Conservation (phyloP, 2,329 filamentous ascomycete species). For the Cylindrodendrum hubeiense region DNA sequence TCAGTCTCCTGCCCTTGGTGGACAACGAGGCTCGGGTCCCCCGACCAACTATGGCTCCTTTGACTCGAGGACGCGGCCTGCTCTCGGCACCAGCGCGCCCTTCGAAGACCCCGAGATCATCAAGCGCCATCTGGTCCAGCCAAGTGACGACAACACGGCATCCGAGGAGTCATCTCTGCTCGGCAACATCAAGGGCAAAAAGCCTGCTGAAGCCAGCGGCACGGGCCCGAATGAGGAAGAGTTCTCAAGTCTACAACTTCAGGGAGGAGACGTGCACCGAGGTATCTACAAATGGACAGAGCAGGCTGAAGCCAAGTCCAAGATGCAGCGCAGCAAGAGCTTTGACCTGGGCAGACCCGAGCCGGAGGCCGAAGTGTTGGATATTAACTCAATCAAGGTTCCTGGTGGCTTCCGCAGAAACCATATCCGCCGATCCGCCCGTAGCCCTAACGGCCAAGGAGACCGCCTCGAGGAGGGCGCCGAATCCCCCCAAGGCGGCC, state of each 20-base stretch:
- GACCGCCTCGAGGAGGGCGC: slow-evolving; percentile 49
- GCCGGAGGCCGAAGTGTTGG: slow-evolving; percentile 82
- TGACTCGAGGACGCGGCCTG: slow-evolving; percentile 73
- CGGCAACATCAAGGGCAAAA: slow-evolving; percentile 66
- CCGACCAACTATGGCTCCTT: slow-evolving; percentile 89
- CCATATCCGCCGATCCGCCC: slow-evolving; percentile 82
- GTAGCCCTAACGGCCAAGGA: slow-evolving; percentile 63
- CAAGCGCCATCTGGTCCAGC: slow-evolving; percentile 86
- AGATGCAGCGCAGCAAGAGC: slow-evolving; percentile 85
- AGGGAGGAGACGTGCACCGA: slow-evolving; percentile 93
- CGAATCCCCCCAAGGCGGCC: slow-evolving; percentile 48
- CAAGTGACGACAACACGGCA: slow-evolving; percentile 61
- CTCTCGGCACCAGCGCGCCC: slow-evolving; percentile 63
- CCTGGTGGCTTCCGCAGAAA: slow-evolving; percentile 95
- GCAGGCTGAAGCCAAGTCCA: slow-evolving; percentile 79
- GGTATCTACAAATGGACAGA: slow-evolving; percentile 98
- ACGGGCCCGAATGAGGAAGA: slow-evolving; percentile 75
- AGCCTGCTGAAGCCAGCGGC: slow-evolving; percentile 55
- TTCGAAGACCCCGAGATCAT: slow-evolving; percentile 94
- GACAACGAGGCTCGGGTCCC: slow-evolving; percentile 57
- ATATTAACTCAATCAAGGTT: slow-evolving; percentile 91
- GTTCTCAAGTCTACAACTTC: slow-evolving; percentile 92
- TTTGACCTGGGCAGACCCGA: slow-evolving; percentile 83
- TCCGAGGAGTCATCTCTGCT: slow-evolving; percentile 61
- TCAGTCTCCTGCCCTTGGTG: slow-evolving; percentile 55